A percentile compares a stretch with the other conserved stretches of the same genome.
phyloP scores from a whole-genome alignment of 768 basidiomycete genomes.

The Rubroboletus satanas region DNA sequence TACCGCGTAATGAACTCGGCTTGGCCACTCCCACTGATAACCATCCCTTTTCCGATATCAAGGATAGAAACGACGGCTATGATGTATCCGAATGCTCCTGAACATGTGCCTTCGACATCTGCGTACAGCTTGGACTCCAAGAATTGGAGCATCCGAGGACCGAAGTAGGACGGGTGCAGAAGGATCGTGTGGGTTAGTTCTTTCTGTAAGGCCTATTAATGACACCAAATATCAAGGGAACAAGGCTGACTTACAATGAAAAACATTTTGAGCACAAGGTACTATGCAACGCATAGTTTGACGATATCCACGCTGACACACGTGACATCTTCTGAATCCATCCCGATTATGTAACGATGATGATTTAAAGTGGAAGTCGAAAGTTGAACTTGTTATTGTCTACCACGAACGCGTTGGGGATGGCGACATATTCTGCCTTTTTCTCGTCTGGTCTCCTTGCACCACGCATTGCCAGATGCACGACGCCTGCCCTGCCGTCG shows the following conservation, averaged over 20 bases:
- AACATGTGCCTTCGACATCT: constrained; percentile 97
- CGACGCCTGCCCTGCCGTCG: constrained; percentile 25
- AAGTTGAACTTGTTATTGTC: constrained; percentile 17
- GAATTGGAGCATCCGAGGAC: constrained; percentile 91
- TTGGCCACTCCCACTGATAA: constrained; percentile 86
- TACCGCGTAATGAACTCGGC: constrained; percentile 95
- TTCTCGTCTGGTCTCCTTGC: constrained; percentile 72
- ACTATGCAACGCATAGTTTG: not conserved
- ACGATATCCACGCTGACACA: not conserved
- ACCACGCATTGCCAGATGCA: constrained; percentile 31
- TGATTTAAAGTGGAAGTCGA: constrained; percentile 10
- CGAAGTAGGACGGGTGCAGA: constrained; percentile 97
- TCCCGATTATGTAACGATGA: constrained; percentile 17
- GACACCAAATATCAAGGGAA: not conserved
- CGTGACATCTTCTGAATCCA: constrained; percentile 7
- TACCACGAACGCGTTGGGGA: constrained; percentile 15
- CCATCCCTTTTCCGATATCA: constrained; percentile 91
- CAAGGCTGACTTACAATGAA: constrained; percentile 55
- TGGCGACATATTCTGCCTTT: constrained; percentile 57
- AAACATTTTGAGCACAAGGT: constrained; percentile 44
- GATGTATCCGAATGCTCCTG: constrained; percentile 92
- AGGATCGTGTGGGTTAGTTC: constrained; percentile 96
- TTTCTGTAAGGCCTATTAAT: constrained; percentile 53
- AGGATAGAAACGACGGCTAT: constrained; percentile 88
- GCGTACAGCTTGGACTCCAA: constrained; percentile 90